phyloP scores from a whole-genome alignment of 129 eudicot genomes.

The Helianthus annuus region DNA sequence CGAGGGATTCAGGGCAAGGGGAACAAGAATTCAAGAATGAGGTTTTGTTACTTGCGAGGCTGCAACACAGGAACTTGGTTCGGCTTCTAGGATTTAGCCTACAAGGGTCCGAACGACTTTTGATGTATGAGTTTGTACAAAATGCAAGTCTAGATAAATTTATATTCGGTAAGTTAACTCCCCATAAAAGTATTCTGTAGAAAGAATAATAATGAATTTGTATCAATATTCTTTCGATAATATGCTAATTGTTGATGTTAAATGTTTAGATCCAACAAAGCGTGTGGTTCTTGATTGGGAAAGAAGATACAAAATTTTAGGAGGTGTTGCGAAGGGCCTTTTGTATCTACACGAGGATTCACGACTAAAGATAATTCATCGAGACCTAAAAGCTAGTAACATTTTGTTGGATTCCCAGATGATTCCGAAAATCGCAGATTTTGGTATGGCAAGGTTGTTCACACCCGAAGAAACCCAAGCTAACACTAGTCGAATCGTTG shows the following conservation, averaged over 20 bases:
- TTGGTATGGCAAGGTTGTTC: slow-evolving; percentile 46
- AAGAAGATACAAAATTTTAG: slow-evolving; percentile 36
- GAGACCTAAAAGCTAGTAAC: slow-evolving; percentile 52
- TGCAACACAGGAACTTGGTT: slow-evolving; percentile 53
- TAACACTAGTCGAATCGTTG: slow-evolving; percentile 39
- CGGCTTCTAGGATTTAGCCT: slow-evolving; percentile 46
- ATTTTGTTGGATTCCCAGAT: slow-evolving; percentile 41
- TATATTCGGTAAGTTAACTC: slow-evolving; percentile 40
- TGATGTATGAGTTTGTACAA: slow-evolving; percentile 48
- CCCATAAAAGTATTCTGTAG: not conserved
- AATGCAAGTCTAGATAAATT: slow-evolving; percentile 48
- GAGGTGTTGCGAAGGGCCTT: slow-evolving; percentile 44
- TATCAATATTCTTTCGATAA: slow-evolving; percentile 1
- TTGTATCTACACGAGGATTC: slow-evolving; percentile 48
- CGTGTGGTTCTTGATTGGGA: slow-evolving; percentile 26
- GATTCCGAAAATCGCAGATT: slow-evolving; percentile 50
- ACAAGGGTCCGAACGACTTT: slow-evolving; percentile 40
- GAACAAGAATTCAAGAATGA: slow-evolving; percentile 52
- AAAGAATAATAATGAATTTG: not conserved
- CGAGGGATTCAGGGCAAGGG: slow-evolving; percentile 46
- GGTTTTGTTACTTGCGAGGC: slow-evolving; percentile 42
- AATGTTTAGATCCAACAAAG: slow-evolving; percentile 23
- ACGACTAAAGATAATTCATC: slow-evolving; percentile 41
- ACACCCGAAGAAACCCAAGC: slow-evolving; percentile 38
- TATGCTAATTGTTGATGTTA: slow-evolving; percentile 2